Conservation (phyloP, 768 basidiomycete genomes). For the Hemileccinum impolitum region DNA sequence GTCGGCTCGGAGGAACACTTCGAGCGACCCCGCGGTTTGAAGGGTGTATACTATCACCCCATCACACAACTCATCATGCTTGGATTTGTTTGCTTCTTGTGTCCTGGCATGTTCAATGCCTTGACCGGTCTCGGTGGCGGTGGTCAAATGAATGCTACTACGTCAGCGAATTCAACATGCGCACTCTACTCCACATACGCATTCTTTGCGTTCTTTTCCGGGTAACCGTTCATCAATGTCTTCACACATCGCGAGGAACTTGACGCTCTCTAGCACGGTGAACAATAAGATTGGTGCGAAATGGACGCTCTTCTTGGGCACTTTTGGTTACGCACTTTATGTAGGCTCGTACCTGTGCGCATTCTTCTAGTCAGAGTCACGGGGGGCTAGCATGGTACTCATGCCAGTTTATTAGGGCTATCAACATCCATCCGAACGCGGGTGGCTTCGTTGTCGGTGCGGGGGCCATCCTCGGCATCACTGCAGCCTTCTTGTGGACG, state of each 20-base stretch:
- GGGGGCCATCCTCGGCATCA: conserved; percentile 68
- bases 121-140: conserved; percentile 76
- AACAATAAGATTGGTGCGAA: conserved; percentile 75
- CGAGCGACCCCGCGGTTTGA: conserved; percentile 47
- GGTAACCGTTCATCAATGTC: conserved; percentile 37
- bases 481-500: conserved; percentile 69
- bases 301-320: conserved; percentile 68
- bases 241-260: not conserved
- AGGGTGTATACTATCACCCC: conserved; percentile 55
- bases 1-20: conserved; percentile 24
- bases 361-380: not conserved
- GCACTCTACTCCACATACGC: conserved; percentile 63
- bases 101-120: conserved; percentile 69
- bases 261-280: conserved; percentile 47
- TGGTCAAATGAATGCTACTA: conserved; percentile 63
- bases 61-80: conserved; percentile 59
- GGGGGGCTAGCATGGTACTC: not conserved
- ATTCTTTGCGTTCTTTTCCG: conserved; percentile 58
- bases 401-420: conserved; percentile 39
- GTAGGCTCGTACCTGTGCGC: conserved; percentile 67
- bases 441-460: conserved; percentile 63
- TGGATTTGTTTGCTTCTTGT: conserved; percentile 61
- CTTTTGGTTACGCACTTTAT: conserved; percentile 69
- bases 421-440: conserved; percentile 64
- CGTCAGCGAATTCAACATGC: conserved; percentile 66